Evolutionary conservation across 805 yeast species (phyloP), one percentile per base, ranked within the genome.

Genomic region (Kluyveromyces wickerhamii): DNA sequence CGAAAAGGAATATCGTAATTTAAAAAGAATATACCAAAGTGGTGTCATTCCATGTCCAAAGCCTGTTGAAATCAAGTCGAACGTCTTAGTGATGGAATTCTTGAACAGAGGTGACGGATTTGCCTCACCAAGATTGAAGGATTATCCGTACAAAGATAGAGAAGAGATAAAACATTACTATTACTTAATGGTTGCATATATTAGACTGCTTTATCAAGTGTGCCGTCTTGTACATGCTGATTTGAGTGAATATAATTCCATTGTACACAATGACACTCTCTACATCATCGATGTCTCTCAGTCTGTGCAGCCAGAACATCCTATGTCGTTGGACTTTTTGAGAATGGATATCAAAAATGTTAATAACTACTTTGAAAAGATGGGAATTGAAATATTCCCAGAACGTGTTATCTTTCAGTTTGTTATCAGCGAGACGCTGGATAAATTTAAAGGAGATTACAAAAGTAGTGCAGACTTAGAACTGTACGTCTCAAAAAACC

Each of bases 261-360:
- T 92, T 35, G 83, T 92, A 15, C 96, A 89, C 52, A 57, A 83
- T 6, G 78, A 72, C 21, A 72, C 75, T 52, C 63, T 92, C 19
- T 87, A 82, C 60, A 83, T 92, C 38, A 84, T 92, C 47, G 99
- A 92, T 62, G 99, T 92, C 8, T 88, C 97, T 1, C 99, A 92
- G 57, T 79, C 94, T 24, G 97, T 92, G 16, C 97, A 92, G 57
- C 96, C 96, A 7, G 96, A 87, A 48, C 99, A 92, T 60, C 97
- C 96, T 8, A 86, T 86, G 86, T 82, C 95, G 27, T 67, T 92
- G 44, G 97, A 92, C 57, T 92, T 92, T 55, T 62, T 92, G 40
- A 69, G 99, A 53, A 92, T 92, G 98, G 99, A 92, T 61, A 88
- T 92, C 52, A 92, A 89, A 57, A 92, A 92, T 52, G 84, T 89